Percentiles rank a stretch among this genome's conserved stretches.
phyloP scores from a whole-genome alignment of 805 yeast species.

The Saccharomycopsis synnaedendra region DNA sequence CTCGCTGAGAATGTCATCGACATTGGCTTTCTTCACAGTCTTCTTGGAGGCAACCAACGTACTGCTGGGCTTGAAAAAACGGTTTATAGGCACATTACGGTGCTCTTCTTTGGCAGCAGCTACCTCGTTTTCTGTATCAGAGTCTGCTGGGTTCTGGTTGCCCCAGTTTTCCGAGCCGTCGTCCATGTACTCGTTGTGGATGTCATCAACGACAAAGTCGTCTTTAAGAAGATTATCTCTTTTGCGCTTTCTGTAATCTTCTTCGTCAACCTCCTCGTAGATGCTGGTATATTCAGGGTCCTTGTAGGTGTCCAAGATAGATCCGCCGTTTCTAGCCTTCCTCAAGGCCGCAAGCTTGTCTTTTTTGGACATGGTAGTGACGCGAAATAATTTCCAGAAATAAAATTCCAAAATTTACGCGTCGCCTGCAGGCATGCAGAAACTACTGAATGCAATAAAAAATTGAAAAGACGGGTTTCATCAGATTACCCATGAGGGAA shows the following conservation, averaged over 20 bases:
- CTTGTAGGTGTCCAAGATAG: conserved; percentile 32
- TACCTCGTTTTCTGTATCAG: conserved; percentile 18
- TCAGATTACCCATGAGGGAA: too few relatives aligned
- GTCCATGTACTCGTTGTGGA: conserved; percentile 89
- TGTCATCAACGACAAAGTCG: conserved; percentile 90
- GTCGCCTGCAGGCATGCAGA: background rate
- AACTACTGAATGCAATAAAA: background rate
- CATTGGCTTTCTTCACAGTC: conserved; percentile 31
- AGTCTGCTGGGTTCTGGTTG: conserved; percentile 19
- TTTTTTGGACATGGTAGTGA: conserved; percentile 25
- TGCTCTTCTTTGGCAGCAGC: conserved; percentile 4
- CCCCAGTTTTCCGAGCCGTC: conserved; percentile 86
- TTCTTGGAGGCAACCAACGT: conserved; percentile 16
- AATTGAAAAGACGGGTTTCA: too few relatives aligned
- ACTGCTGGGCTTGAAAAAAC: conserved; percentile 35
- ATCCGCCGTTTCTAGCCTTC: conserved; percentile 52
- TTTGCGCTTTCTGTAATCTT: conserved; percentile 61
- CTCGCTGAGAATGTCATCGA: conserved; percentile 63
- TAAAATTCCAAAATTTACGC: background rate
- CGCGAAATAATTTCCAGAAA: background rate
- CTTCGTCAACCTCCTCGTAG: conserved; percentile 85
- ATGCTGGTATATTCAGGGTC: conserved; percentile 45
- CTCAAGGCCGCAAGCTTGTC: conserved; percentile 49
- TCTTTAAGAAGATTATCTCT: conserved; percentile 75
- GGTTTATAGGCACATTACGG: conserved; percentile 36